phyloP scores from a whole-genome alignment of 2,329 filamentous ascomycete genomes.

The Pyrenophora graminea region DNA sequence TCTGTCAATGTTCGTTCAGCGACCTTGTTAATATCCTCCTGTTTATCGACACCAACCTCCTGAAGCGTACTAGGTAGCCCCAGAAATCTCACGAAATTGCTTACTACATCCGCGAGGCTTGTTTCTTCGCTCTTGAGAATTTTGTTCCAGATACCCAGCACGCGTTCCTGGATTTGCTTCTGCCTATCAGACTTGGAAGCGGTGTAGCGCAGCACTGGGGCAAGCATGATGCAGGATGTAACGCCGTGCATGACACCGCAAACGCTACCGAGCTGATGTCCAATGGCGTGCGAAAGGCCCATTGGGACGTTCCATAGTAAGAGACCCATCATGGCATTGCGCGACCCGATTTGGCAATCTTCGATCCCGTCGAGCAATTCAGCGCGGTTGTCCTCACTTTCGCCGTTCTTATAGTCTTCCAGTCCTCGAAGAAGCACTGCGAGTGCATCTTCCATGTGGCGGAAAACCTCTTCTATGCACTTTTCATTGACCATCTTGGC shows the following conservation, averaged over 20 bases:
- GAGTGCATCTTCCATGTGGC: constrained; percentile 29
- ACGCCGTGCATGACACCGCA: constrained; percentile 30
- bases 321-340: constrained; percentile 28
- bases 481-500: constrained; percentile 18
- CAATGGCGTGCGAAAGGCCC: constrained; percentile 30
- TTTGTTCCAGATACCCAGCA: constrained; percentile 28
- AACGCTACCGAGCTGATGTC: constrained; percentile 27
- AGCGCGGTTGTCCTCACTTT: constrained; percentile 11
- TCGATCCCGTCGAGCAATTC: constrained; percentile 24
- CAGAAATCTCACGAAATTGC: constrained; percentile 21
- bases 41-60: constrained; percentile 23
- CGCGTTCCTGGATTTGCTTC: constrained; percentile 13
- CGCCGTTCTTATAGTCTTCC: constrained; percentile 24
- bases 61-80: constrained; percentile 25
- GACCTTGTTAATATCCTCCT: constrained; percentile 24
- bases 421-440: constrained; percentile 23
- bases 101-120: constrained; percentile 27
- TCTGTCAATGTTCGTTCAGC: constrained; percentile 32
- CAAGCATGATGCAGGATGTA: constrained; percentile 28
- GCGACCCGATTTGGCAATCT: constrained; percentile 27
- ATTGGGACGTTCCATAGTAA: constrained; percentile 23
- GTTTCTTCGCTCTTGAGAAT: constrained; percentile 19
- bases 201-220: constrained; percentile 24
- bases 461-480: constrained; percentile 18
- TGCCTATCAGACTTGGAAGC: constrained; percentile 16